Evolutionary conservation across 768 basidiomycete genomes (phyloP), one percentile per base, ranked within the genome.

Genomic region (Trametes gibbosa): DNA sequence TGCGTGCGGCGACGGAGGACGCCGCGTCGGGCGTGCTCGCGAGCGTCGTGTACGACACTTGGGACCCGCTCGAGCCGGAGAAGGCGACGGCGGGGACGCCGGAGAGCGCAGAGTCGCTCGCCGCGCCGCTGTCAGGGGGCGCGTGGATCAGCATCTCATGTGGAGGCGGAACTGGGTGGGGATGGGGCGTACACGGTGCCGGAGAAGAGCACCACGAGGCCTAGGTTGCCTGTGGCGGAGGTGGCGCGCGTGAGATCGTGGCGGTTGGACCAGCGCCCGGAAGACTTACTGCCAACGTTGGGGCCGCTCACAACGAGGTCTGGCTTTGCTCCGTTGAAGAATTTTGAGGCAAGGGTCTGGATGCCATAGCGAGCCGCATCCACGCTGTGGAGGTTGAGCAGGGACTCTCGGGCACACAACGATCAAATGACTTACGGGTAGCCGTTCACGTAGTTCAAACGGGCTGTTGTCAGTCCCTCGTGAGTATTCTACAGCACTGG

Each of bases 41-140:
- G 61, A 83, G 79, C 17, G 79, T 81, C 24, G 81, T 83, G 70
- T 77, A 83, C 2, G 80, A 81, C 12, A 81, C 77, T 52, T 76
- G 72, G 0, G 75, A 70, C 10, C 74, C 79, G 17, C 74, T 70
- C 13, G 64, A 63, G 27, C 74, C 77, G 13, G 80, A 81, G 70
- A 81, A 81, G 0, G 81, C 81, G 32, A 77, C 73, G 1, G 81
- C 76, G 2, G 82, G 80, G 37, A 83, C 73, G 32, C 82, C 82
- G 63, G 78, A 74, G 41, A 73, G 64, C 0, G 80, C 77, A 4
- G 81, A 78, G 67, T 80, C 79, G 14, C 73, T 73, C 0, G 82
- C 80, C 1, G 81, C 81, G 5, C 80, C 80, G 23, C 81, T 83
- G 56, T 1, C n/a, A 4, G n/a, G 6, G n/a, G 6, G 37, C 17